Conservation (phyloP, 495 filamentous ascomycete genomes). For the Xylaria grammica region DNA sequence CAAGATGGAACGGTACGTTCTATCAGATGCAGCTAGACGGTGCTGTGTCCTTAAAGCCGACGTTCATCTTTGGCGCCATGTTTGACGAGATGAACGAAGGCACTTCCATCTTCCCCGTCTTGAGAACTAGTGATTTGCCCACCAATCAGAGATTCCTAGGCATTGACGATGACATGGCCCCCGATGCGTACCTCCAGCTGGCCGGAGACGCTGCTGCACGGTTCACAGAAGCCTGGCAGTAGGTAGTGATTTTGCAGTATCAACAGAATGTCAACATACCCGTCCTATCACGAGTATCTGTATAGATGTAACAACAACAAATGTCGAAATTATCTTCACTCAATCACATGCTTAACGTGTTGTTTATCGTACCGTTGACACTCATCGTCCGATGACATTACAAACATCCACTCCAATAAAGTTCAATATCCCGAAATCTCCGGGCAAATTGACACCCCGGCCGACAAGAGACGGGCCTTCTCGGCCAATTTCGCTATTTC, state of each 20-base stretch:
- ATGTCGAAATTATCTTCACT: neutral
- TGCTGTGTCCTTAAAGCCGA: conserved; percentile 36
- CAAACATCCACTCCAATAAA: neutral
- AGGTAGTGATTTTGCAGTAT: conserved; percentile 1
- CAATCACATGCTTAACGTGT: neutral
- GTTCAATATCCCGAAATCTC: conserved; percentile 1
- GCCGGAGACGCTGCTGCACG: conserved; percentile 26
- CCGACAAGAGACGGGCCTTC: conserved; percentile 7
- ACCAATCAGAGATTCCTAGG: conserved; percentile 39
- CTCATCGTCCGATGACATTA: neutral
- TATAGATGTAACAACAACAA: neutral
- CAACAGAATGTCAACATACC: conserved; percentile 8
- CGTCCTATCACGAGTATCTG: neutral
- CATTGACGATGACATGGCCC: conserved; percentile 37
- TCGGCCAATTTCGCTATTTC: neutral
- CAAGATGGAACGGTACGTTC: conserved; percentile 39
- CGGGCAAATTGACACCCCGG: neutral
- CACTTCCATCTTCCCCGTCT: conserved; percentile 30
- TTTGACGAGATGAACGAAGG: conserved; percentile 42
- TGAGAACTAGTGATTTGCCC: conserved; percentile 32
- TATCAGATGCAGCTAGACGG: conserved; percentile 37
- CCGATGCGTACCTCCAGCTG: conserved; percentile 39
- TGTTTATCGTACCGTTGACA: neutral
- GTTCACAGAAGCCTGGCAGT: conserved; percentile 20
- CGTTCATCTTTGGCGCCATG: conserved; percentile 42